Evolutionary conservation across 1,139 yeast genomes (phyloP), one percentile per base, ranked within the genome.

Genomic region (Williopsis jadinii): DNA sequence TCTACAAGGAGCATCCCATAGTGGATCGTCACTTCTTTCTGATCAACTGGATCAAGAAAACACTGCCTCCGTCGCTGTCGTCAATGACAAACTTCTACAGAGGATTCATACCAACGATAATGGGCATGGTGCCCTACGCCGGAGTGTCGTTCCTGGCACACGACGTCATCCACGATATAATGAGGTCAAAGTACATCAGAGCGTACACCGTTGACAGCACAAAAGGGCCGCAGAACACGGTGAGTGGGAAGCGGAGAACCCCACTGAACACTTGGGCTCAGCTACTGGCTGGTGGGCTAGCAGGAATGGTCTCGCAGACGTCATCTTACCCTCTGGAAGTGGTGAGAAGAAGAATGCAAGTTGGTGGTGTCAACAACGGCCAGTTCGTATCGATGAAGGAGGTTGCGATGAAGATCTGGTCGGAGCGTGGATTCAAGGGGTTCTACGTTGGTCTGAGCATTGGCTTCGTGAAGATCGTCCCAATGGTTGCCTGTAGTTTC

Each of bases 281-380:
- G 64, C 69, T 94, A 39, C 60, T 78, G 3, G 96, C 98, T 3
- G 99, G 99, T 42, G 99, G 97, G 1, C 57, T 86, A 9, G 95
- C 97, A 1, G 99, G 98, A 13, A 77, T 92, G 81, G 74, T 79
- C 40, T 87, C 97, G 2, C 99, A 94, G 63, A 88, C 97, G 0
- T 95, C 97, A 0, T 92, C 96, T 2, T 94, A 94, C 57, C 99
- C 99, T 1, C 84, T 94, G 52, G 99, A 94, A 63, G 96, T 92
- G 35, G 77, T 92, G 27, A 73, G 99, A 54, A 73, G 99, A 60
- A 72, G 98, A 56, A 83, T 94, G 87, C 99, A 94, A 64, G 98
- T 94, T 14, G 88, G 95, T 35, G 95, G 95, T 8, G 85, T 84
- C 76, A 24, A 78, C 49, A 75, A 78, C 48, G 85, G 85, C 30